A percentile compares a stretch with the other conserved stretches of the same genome.
Evolutionary conservation across 2,329 filamentous ascomycete genomes (phyloP).

Genomic region (Alternaria consortialis): DNA sequence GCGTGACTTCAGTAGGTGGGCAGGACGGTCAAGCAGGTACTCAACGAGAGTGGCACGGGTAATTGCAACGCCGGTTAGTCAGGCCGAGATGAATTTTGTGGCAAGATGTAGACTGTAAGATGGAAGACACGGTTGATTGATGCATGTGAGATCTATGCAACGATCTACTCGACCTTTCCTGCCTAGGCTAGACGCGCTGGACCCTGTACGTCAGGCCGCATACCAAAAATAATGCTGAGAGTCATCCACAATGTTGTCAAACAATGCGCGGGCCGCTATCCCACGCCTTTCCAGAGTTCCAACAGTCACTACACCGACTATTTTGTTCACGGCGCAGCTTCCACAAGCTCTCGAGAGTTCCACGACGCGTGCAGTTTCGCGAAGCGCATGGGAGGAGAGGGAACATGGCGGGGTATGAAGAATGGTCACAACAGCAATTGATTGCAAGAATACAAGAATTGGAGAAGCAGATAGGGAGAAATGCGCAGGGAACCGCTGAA

Average conservation of each 20-base stretch:
- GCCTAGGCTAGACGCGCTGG: constrained; percentile 20
- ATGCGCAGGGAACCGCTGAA: background rate
- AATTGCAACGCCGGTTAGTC: background rate
- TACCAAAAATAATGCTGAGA: constrained; percentile 37
- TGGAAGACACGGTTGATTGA: background rate
- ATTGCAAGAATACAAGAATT: constrained; percentile 46
- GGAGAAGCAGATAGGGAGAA: constrained; percentile 30
- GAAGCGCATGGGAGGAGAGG: constrained; percentile 18
- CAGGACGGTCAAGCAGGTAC: background rate
- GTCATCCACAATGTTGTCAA: constrained; percentile 26
- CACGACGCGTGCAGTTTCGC: constrained; percentile 33
- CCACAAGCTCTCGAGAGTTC: constrained; percentile 47
- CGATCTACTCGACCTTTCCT: constrained; percentile 1
- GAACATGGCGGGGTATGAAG: constrained; percentile 41
- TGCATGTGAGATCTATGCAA: background rate
- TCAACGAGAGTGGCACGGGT: no score
- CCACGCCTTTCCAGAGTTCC: constrained; percentile 41
- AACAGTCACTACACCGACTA: constrained; percentile 35
- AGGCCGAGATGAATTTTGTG: background rate
- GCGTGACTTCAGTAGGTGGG: no score
- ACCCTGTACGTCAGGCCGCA: constrained; percentile 38
- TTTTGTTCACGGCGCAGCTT: constrained; percentile 41
- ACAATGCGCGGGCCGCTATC: constrained; percentile 40
- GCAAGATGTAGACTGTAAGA: background rate
- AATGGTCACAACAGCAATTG: constrained; percentile 47